Evolutionary conservation across 768 basidiomycete species (phyloP).

Genomic region (Pulveroboletus sp.): DNA sequence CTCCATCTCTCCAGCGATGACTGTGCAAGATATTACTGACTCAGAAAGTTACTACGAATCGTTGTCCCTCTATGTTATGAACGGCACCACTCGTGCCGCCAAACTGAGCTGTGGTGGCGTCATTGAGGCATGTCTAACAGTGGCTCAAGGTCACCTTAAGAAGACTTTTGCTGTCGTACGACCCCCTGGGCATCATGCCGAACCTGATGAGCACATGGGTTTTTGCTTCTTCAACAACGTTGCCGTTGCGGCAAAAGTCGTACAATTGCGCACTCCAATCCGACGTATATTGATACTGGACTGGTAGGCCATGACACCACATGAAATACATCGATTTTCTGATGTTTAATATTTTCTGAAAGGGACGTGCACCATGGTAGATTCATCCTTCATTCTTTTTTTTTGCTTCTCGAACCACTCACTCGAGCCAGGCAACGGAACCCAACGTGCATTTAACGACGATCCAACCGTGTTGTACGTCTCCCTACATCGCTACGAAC

Average conservation of each 20-base stretch:
- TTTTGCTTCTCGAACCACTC: conserved; percentile 1
- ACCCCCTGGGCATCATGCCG: conserved; percentile 97
- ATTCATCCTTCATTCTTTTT: neutral
- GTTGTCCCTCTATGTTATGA: conserved; percentile 88
- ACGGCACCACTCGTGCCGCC: conserved; percentile 79
- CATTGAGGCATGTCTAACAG: conserved; percentile 82
- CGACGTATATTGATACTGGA: conserved; percentile 90
- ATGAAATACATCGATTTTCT: neutral
- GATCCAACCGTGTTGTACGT: conserved; percentile 90
- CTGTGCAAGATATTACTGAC: conserved; percentile 66
- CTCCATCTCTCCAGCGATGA: conserved; percentile 51
- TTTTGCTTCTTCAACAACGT: conserved; percentile 99
- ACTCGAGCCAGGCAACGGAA: conserved; percentile 77
- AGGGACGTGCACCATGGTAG: conserved; percentile 96
- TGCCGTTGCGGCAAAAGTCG: conserved; percentile 83
- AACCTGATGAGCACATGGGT: conserved; percentile 97
- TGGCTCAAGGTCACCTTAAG: conserved; percentile 73
- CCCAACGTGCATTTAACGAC: conserved; percentile 92
- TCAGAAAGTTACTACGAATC: conserved; percentile 84
- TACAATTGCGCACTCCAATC: conserved; percentile 62
- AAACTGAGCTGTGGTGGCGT: conserved; percentile 91
- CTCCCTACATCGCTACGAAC: conserved; percentile 92
- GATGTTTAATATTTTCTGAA: conserved; percentile 9
- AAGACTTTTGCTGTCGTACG: conserved; percentile 94
- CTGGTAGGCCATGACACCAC: conserved; percentile 59